Percentiles rank a stretch among this genome's conserved stretches.
These are phyloP conservation scores for Penicillium arizonense DNA, from an alignment of 495 filamentous ascomycete genomes.

Conservation along the genomic window DNA sequence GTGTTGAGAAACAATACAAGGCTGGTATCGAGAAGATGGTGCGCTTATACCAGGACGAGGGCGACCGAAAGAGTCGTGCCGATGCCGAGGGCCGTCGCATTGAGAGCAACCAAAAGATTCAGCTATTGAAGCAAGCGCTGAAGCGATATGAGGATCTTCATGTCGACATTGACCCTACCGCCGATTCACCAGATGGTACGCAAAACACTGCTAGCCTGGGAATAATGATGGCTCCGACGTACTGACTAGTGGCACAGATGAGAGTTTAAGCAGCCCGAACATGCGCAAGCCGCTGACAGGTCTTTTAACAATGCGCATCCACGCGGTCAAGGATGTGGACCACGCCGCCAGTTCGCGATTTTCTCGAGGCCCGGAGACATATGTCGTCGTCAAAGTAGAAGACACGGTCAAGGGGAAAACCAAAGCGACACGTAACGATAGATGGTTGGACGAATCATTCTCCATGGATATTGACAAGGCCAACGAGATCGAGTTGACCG, in stretches of 20 bases:
- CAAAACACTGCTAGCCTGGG: neutral
- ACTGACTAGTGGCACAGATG: slow-evolving; percentile 58
- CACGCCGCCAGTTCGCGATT: slow-evolving; percentile 87
- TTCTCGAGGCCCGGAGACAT: slow-evolving; percentile 88
- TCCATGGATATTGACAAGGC: slow-evolving; percentile 94
- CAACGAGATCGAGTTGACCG: slow-evolving; percentile 95
- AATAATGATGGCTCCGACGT: neutral
- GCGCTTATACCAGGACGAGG: slow-evolving; percentile 94
- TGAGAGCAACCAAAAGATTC: slow-evolving; percentile 97
- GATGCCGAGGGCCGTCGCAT: slow-evolving; percentile 87
- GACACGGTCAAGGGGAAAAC: slow-evolving; percentile 87
- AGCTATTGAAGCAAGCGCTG: slow-evolving; percentile 89
- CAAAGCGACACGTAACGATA: slow-evolving; percentile 80
- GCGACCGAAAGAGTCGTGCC: slow-evolving; percentile 90
- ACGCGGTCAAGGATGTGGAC: slow-evolving; percentile 91
- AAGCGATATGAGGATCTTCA: slow-evolving; percentile 98
- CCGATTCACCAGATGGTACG: slow-evolving; percentile 83
- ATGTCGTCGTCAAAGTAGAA: slow-evolving; percentile 93
- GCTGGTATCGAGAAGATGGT: slow-evolving; percentile 99
- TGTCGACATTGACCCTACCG: slow-evolving; percentile 77
- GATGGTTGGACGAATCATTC: slow-evolving; percentile 88
- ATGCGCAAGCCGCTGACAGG: slow-evolving; percentile 91
- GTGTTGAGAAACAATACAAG: slow-evolving; percentile 98
- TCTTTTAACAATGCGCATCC: slow-evolving; percentile 78
- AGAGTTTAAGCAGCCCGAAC: slow-evolving; percentile 93